Evolutionary conservation across 306 rosid genomes (phyloP), one percentile per base, ranked within the genome.

Genomic region (Cucurbita argyrosperma): DNA sequence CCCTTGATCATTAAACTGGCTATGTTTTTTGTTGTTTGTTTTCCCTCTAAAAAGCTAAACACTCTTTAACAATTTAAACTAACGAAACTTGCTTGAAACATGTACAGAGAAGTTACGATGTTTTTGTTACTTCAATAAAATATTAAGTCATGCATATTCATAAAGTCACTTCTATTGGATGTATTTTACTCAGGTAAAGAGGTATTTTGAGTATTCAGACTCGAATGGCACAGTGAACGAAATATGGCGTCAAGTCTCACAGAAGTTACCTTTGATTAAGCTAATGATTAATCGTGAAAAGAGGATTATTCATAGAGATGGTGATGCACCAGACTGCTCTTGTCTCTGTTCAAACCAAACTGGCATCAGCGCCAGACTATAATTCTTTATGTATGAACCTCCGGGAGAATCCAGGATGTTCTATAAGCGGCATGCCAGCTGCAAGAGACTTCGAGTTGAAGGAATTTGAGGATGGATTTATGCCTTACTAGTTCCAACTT

Each of bases 201-300:
- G 76, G 54, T 94, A 85, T 81, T 94, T 94, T 57, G 82, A 87
- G 63, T 94, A 91, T 11, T 89, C 57, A 6, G 87, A 75, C 46
- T 76, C 82, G 19, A 80, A 87, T 12, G 92, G 90, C 43, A 75
- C 96, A 5, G 88, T 88, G 56, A 84, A 85, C 55, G 95, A 94
- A 80, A 91, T 91, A 78, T 94, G 99, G 99, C 95, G 87, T 75
- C 99, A 94, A 76, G 82, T 91, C 42, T 82, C 92, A 2, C 91
- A 72, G 71, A 94, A 94, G 87, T 82, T 91, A 40, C 95, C 97
- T 13, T 64, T 88, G 67, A 87, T 94, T 74, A 91, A 88, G 71
- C 71, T 91, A 85, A 88, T 86, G 89, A 84, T 87, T 68, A 94
- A 89, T 81, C 95, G 99, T 2, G 89, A 88, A 50, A 87, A 83